Conservation (phyloP, 2,329 filamentous ascomycete genomes). For the Cladosporium sp. region DNA sequence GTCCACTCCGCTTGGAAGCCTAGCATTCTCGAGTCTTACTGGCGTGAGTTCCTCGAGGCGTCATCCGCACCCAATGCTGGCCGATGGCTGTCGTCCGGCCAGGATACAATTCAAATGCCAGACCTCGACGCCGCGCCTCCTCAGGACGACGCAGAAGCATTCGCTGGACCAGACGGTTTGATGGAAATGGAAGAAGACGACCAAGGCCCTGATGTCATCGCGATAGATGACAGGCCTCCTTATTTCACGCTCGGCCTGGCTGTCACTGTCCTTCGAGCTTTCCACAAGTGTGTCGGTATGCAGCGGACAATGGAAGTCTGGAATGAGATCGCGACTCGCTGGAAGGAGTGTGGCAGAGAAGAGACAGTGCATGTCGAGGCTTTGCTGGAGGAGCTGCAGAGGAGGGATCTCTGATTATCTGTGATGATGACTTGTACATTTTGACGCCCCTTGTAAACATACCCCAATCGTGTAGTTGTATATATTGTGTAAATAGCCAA, state of each 20-base stretch:
- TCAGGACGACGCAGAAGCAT: background rate
- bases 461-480: conserved; percentile 5
- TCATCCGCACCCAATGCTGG: background rate
- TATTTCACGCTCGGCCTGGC: conserved; percentile 53
- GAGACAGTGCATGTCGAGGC: background rate
- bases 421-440: conserved; percentile 1
- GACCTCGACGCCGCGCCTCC: background rate
- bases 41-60: conserved; percentile 61
- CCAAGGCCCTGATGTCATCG: conserved; percentile 19
- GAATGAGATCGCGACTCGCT: conserved; percentile 43
- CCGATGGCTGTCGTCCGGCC: background rate
- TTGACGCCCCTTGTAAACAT: conserved; percentile 3
- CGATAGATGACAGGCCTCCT: conserved; percentile 28
- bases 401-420: background rate
- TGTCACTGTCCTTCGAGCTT: conserved; percentile 63
- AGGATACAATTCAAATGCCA: background rate
- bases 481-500: background rate
- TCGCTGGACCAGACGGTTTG: conserved; percentile 18
- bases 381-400: background rate
- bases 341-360: conserved; percentile 30
- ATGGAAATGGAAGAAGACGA: conserved; percentile 25
- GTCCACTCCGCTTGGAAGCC: conserved; percentile 70
- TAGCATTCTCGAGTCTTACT: conserved; percentile 66
- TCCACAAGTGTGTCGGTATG: conserved; percentile 58
- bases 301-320: conserved; percentile 58